Base-by-base conservation (phyloP, 73 alveolate genomes). In the Paramecium biaurelia region DNA sequence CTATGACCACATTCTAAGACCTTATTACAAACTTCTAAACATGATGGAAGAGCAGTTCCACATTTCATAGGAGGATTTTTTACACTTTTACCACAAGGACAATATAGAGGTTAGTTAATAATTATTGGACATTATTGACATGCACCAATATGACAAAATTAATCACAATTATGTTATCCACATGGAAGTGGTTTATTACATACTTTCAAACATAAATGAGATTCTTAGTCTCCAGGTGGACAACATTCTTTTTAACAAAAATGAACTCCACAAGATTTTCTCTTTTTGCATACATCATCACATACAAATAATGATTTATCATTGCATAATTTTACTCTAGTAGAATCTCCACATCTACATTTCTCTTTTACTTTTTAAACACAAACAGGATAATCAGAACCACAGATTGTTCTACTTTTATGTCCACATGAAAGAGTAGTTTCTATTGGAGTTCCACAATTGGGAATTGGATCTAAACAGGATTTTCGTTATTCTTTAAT, bases 121-220 rank as follows among this genome's bases (percentile, higher is more conserved):
- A 88, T 84, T 38, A 95, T 93, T 43, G 96, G 97, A 85, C 99
- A 98, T 11, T 98, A 98, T 84, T 96, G 74, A 93, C 99, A 98
- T 43, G 87, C 92, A 58, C 99, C 99, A 57, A 95, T 85, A 85
- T 98, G 99, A 90, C 99, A 98, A 94, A 96, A 98, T 43, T 93
- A 92, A 79, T 93, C 96, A 85, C 99, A 98, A 49, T 93, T 92
- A 86, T 98, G 99, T 85, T 96, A 94, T 23, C 99, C 99, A 85
- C 99, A 98, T 68, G 93, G 43, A 70, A 98, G 89, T 10, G 95
- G 94, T 67, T 98, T 98, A 21, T 95, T 94, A 92, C 99, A 98
- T 34, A 95, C 94, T 67, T 94, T 94, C 85, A 98, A 76, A 76
- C 99, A 98, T 82, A 98, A 85, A 95, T 98, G 99, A 57, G 89